phyloP scores from a whole-genome alignment of 2,329 filamentous ascomycete genomes.

The Geosmithia flava region DNA sequence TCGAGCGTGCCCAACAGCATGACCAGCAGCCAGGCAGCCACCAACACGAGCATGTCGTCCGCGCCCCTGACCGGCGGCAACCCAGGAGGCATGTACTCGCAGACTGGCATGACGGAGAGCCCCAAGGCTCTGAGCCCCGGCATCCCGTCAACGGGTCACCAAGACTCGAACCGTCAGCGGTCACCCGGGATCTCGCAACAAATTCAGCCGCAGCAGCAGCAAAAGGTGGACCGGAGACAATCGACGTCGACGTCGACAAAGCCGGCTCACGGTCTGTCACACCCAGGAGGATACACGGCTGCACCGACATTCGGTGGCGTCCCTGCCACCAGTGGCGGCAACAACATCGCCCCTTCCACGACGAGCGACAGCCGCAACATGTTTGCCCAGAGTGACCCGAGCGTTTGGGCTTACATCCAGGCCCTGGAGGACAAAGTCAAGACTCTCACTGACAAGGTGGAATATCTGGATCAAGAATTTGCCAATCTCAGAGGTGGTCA shows the following conservation, averaged over 20 bases:
- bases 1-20: slow-evolving; percentile 32
- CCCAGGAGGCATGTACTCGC: slow-evolving; percentile 50
- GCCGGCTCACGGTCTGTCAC: slow-evolving; percentile 19
- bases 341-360: slow-evolving; percentile 9
- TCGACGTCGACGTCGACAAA: slow-evolving; percentile 39
- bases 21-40: slow-evolving; percentile 26
- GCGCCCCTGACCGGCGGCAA: slow-evolving; percentile 29
- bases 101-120: slow-evolving; percentile 70
- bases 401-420: slow-evolving; percentile 62
- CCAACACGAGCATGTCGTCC: slow-evolving; percentile 35
- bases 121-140: slow-evolving; percentile 73
- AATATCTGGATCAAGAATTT: slow-evolving; percentile 19
- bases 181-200: slow-evolving; percentile 56
- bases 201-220: slow-evolving; percentile 47
- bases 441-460: slow-evolving; percentile 19
- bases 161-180: slow-evolving; percentile 38
- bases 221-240: slow-evolving; percentile 46
- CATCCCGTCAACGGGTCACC: slow-evolving; percentile 34
- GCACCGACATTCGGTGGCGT: slow-evolving; percentile 1
- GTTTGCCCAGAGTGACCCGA: slow-evolving; percentile 47
- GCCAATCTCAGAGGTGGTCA: slow-evolving; percentile 3
- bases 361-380: slow-evolving; percentile 53
- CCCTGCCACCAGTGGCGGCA: too few species aligned
- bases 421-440: slow-evolving; percentile 47
- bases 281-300: slow-evolving; percentile 20